Conservation (phyloP, 1,139 yeast species). For the Sugiyamaella xylanicola region DNA sequence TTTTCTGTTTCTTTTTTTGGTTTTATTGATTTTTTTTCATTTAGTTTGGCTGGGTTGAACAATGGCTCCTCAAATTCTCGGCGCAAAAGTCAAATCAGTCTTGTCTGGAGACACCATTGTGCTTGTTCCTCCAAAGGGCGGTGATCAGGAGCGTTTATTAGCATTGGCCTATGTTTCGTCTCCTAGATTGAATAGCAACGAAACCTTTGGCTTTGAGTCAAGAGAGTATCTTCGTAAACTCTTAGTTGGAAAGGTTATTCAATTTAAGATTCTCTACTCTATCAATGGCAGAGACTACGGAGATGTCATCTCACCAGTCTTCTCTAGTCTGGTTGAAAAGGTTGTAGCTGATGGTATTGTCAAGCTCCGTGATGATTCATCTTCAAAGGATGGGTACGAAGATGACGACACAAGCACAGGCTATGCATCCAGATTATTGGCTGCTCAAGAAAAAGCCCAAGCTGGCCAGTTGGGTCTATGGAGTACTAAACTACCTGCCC, state of each 20-base stretch:
- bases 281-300: conserved; percentile 68
- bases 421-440: conserved; percentile 42
- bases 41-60: background rate
- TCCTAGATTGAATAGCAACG: conserved; percentile 47
- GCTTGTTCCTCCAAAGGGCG: conserved; percentile 52
- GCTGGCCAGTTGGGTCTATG: conserved; percentile 57
- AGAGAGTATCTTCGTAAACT: conserved; percentile 66
- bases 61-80: conserved; percentile 16
- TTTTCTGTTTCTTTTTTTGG: background rate
- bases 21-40: background rate
- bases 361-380: conserved; percentile 60
- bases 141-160: conserved; percentile 59
- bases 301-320: conserved; percentile 66
- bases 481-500: conserved; percentile 39
- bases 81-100: conserved; percentile 60
- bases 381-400: conserved; percentile 40
- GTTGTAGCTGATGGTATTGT: conserved; percentile 62
- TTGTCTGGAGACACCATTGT: conserved; percentile 75
- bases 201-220: conserved; percentile 54
- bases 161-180: conserved; percentile 67
- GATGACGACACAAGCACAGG: conserved; percentile 42
- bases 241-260: conserved; percentile 67
- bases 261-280: conserved; percentile 59
- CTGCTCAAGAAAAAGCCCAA: conserved; percentile 56
- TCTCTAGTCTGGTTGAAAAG: conserved; percentile 60